These are phyloP conservation scores for Gracilaria domingensis DNA, from an alignment of 23 red algal species.

Conservation along the genomic window DNA sequence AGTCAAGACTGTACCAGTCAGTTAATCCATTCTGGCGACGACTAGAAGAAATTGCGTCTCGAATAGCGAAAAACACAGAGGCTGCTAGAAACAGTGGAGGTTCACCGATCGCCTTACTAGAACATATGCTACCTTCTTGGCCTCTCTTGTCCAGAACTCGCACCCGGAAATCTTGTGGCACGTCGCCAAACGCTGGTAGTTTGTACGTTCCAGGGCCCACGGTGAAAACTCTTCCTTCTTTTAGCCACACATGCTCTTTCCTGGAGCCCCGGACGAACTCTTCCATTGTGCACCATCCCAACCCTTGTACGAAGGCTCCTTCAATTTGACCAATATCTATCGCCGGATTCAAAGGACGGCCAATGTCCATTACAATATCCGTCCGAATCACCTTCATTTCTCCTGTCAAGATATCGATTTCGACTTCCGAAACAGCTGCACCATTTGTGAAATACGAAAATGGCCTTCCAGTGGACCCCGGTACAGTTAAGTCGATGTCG, in stretches of 20 bases:
- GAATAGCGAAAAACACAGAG: slow-evolving; percentile 87
- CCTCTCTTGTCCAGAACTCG: slow-evolving; percentile 52
- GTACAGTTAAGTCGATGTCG: slow-evolving; percentile 61
- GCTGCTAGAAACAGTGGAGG: slow-evolving; percentile 86
- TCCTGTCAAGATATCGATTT: slow-evolving; percentile 82
- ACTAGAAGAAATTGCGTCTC: slow-evolving; percentile 64
- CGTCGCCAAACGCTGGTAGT: slow-evolving; percentile 78
- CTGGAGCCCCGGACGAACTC: slow-evolving; percentile 77
- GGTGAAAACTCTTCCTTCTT: slow-evolving; percentile 51
- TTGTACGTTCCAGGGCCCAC: slow-evolving; percentile 88
- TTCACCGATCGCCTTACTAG: slow-evolving; percentile 88
- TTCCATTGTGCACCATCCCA: slow-evolving; percentile 92
- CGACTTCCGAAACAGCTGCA: slow-evolving; percentile 84
- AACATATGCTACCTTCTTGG: slow-evolving; percentile 72
- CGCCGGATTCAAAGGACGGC: slow-evolving; percentile 78
- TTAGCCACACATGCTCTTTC: slow-evolving; percentile 57
- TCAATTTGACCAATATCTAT: slow-evolving; percentile 95
- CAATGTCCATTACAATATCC: slow-evolving; percentile 89
- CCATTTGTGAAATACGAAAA: slow-evolving; percentile 90
- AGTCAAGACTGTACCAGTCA: slow-evolving; percentile 69
- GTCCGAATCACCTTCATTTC: slow-evolving; percentile 51
- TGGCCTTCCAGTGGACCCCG: slow-evolving; percentile 57
- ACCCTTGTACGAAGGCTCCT: slow-evolving; percentile 89
- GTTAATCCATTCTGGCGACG: slow-evolving; percentile 18
- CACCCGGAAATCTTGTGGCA: slow-evolving; percentile 81